These are phyloP conservation scores for Hysterangium stoloniferum DNA, from an alignment of 768 basidiomycete species.

Conservation along the genomic window DNA sequence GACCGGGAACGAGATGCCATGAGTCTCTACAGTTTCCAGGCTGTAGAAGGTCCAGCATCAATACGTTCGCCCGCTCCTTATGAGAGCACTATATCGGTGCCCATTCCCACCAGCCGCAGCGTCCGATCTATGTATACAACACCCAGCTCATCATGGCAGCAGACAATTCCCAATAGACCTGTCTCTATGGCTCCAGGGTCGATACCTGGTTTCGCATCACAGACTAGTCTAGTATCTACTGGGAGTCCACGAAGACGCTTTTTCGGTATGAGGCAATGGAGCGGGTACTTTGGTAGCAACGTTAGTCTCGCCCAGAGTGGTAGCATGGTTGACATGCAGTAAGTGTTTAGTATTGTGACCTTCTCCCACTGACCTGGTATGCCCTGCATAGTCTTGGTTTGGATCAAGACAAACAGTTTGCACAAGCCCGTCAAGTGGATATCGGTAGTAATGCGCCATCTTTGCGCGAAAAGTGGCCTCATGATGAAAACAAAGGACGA, in stretches of 20 bases:
- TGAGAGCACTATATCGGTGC: conserved; percentile 3
- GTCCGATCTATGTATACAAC: conserved; percentile 11
- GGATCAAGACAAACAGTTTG: conserved; percentile 45
- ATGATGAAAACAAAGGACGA: not conserved
- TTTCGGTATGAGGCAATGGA: conserved; percentile 68
- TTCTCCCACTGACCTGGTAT: not conserved
- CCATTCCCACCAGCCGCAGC: not conserved
- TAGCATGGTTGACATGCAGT: conserved; percentile 94
- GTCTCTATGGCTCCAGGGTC: conserved; percentile 8
- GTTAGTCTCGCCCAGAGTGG: conserved; percentile 79
- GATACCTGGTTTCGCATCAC: not conserved
- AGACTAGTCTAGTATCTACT: conserved; percentile 48
- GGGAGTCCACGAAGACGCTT: conserved; percentile 63
- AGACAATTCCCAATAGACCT: not conserved
- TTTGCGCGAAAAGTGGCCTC: conserved; percentile 19
- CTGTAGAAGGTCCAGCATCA: conserved; percentile 6
- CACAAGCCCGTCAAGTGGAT: conserved; percentile 16
- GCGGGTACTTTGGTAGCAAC: conserved; percentile 67
- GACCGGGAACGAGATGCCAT: conserved; percentile 3
- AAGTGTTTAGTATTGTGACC: conserved; percentile 27
- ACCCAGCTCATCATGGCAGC: conserved; percentile 9
- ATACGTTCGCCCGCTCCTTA: not conserved
- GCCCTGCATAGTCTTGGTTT: conserved; percentile 56
- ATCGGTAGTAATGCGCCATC: conserved; percentile 23
- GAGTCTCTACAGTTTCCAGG: conserved; percentile 8